Percentiles rank a stretch among this genome's conserved stretches.
phyloP scores from a whole-genome alignment of 805 yeast genomes.

The Pichia paraexigua region DNA sequence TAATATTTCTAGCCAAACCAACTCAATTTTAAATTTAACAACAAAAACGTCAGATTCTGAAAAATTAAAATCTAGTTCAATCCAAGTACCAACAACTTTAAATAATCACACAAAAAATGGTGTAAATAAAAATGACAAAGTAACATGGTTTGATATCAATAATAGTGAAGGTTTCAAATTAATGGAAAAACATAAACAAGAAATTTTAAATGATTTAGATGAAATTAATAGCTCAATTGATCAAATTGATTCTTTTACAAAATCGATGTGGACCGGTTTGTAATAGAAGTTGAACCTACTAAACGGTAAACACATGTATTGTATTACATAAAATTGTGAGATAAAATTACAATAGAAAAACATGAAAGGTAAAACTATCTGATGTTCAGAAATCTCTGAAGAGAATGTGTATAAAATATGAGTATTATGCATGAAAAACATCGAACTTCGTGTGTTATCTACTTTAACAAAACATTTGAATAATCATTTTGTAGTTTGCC shows the following conservation, averaged over 20 bases:
- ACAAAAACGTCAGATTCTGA: background rate
- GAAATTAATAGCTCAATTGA: slow-evolving; percentile 45
- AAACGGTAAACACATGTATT: background rate
- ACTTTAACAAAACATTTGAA: too few relatives aligned
- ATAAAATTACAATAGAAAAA: too few relatives aligned
- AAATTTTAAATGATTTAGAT: slow-evolving; percentile 41
- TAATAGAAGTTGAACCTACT: background rate
- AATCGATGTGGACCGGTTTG: slow-evolving; percentile 33
- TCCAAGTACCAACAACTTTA: background rate
- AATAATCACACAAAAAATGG: background rate
- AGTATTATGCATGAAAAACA: background rate
- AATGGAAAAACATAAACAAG: slow-evolving; percentile 41
- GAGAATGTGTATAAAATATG: background rate
- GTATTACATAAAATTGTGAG: background rate
- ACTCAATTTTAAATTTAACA: background rate
- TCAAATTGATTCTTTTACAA: slow-evolving; percentile 36
- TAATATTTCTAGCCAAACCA: background rate
- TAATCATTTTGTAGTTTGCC: too few relatives aligned
- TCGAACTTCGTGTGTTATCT: background rate
- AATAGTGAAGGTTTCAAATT: slow-evolving; percentile 43
- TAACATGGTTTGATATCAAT: slow-evolving; percentile 18
- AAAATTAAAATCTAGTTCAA: background rate
- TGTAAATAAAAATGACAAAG: background rate
- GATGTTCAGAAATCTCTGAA: background rate
- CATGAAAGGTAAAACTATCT: too few relatives aligned